Percentiles rank a stretch among this genome's conserved stretches.
phyloP scores from a whole-genome alignment of 208 protist species.

The Trypanosoma mega region DNA sequence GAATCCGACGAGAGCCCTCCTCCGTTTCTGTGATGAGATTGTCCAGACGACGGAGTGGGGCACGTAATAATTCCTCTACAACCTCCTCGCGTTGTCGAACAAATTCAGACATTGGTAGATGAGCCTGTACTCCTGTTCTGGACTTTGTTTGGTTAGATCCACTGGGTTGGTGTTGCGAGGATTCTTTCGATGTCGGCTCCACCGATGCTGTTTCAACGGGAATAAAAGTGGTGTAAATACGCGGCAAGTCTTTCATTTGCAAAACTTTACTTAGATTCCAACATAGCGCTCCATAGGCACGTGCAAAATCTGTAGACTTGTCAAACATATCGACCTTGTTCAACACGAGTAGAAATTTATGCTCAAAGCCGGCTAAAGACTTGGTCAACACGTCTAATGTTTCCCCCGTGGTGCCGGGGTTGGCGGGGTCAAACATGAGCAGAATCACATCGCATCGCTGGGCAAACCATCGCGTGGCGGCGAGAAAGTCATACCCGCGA shows the following conservation, averaged over 20 bases:
- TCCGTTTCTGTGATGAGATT: conserved; percentile 77
- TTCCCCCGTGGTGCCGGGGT: conserved; percentile 89
- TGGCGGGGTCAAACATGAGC: conserved; percentile 90
- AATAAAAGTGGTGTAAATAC: conserved; percentile 89
- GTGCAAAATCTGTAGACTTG: conserved; percentile 84
- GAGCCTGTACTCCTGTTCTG: too few species aligned
- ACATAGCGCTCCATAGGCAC: conserved; percentile 89
- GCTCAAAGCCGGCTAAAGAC: conserved; percentile 77
- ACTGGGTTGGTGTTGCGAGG: too few species aligned
- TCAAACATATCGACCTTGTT: conserved; percentile 91
- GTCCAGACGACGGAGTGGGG: conserved; percentile 69
- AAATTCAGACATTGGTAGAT: conserved; percentile 44
- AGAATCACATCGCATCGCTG: conserved; percentile 86
- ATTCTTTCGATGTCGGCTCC: conserved; percentile 4
- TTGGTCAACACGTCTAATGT: conserved; percentile 90
- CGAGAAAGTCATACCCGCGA: conserved; percentile 89
- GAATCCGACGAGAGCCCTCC: conserved; percentile 50
- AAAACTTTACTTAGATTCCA: conserved; percentile 93
- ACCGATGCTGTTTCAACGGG: conserved; percentile 17
- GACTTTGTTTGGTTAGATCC: too few species aligned
- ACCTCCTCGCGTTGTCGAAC: conserved; percentile 55
- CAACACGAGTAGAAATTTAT: conserved; percentile 88
- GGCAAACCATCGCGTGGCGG: conserved; percentile 84
- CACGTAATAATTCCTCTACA: conserved; percentile 50
- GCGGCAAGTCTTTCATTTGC: conserved; percentile 87